Base-by-base conservation (phyloP, 2,329 filamentous ascomycete genomes). In the Penicillium sp. region DNA sequence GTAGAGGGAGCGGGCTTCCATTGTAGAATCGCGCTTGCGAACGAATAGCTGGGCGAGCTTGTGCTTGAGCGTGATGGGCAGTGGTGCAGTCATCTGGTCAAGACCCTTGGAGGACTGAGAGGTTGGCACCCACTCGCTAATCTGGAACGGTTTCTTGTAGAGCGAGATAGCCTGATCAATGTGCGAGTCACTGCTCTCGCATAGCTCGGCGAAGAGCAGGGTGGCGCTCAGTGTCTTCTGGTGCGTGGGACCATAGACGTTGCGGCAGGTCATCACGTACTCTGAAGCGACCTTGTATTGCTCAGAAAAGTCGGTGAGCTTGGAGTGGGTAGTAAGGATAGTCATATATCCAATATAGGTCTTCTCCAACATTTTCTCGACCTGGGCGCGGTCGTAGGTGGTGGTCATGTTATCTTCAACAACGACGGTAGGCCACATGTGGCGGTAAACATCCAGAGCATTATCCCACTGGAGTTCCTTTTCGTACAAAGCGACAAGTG, bases 11-110 rank as follows among this genome's bases (percentile, higher is more conserved):
- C 77, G 70, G 5, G 78, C 80, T 37, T 73, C 74, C 2, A 69
- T 72, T 0, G 72, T 69, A 0, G 71, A 70, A 35, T 71, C 72
- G 11, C 75, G 74, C 6, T 74, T 75, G 10, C 75, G 76, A 37
- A 79, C 64, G 52, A 83, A 83, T 19, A 83, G 63, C 65, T 76
- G 78, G 2, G 81, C 80, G 25, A 83, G 71, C 9, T 80, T 77
- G 61, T 78, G 81, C 68, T 81, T 83, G 62, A 83, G 76, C 0
- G 74, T 80, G 21, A 74, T 73, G 13, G 80, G 63, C 1, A 76
- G 75, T 0, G 72, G 74, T 54, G 77, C 51, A 1, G 64, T 67
- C 71, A 73, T 73, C 25, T 73, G 70, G 6, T 70, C 65, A 13
- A 73, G 61, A 11, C 60, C 51, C 50, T 64, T 70, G 1, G 69